phyloP scores from a whole-genome alignment of 805 yeast genomes.

The Jamesozyma lodderae region DNA sequence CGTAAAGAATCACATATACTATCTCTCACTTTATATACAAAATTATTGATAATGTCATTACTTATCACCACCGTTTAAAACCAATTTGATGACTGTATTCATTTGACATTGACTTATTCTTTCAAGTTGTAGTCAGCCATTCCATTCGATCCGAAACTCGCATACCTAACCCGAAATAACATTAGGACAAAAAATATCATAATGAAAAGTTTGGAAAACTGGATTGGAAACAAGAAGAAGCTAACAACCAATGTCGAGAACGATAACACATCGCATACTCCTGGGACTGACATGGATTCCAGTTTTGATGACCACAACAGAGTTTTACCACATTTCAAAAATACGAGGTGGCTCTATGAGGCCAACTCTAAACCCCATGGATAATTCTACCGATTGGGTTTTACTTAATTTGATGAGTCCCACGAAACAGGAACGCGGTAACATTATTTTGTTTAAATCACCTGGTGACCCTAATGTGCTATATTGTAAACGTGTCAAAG shows the following conservation, averaged over 20 bases:
- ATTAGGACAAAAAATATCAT: too few relatives aligned
- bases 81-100: too few relatives aligned
- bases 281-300: conserved; percentile 63
- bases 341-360: conserved; percentile 81
- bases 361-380: conserved; percentile 75
- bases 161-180: too few relatives aligned
- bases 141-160: too few relatives aligned
- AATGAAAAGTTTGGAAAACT: too few relatives aligned
- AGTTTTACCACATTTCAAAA: conserved; percentile 63
- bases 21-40: too few relatives aligned
- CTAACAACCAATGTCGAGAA: conserved; percentile 17
- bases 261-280: neutral
- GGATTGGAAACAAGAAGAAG: neutral
- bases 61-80: too few relatives aligned
- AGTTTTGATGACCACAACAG: conserved; percentile 56
- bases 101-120: too few relatives aligned
- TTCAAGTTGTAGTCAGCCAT: too few relatives aligned
- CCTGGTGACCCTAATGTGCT: conserved; percentile 72
- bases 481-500: conserved; percentile 75
- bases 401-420: conserved; percentile 30
- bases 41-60: too few relatives aligned
- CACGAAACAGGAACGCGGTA: conserved; percentile 39
- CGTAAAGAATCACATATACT: too few relatives aligned
- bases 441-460: conserved; percentile 67
- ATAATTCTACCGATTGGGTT: conserved; percentile 48